phyloP scores from a whole-genome alignment of 164 flowering plant genomes.

The Umbellularia californica region DNA sequence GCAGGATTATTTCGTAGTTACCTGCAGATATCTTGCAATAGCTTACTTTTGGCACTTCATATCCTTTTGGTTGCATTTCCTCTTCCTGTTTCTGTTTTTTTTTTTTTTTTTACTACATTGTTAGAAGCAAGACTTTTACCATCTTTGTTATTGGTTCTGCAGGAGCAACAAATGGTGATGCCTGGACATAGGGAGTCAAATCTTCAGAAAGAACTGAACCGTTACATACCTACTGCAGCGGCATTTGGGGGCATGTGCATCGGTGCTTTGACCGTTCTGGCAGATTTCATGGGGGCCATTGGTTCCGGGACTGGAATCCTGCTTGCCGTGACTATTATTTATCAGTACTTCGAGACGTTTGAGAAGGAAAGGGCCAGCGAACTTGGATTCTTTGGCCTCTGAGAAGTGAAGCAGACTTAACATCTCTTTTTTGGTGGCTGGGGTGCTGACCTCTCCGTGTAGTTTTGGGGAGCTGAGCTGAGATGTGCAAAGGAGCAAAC shows the following conservation, averaged over 20 bases:
- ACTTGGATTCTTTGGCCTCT: constrained; percentile 50
- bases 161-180: constrained; percentile 65
- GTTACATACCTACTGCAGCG: constrained; percentile 61
- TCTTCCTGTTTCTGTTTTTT: not conserved
- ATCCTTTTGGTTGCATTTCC: no score
- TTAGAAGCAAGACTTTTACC: not conserved
- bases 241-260: constrained; percentile 62
- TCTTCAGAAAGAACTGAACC: constrained; percentile 47
- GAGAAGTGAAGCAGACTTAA: constrained; percentile 2
- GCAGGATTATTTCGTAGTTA: not conserved
- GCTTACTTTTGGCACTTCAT: not conserved
- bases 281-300: constrained; percentile 58
- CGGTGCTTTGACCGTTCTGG: constrained; percentile 53
- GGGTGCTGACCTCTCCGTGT: not conserved
- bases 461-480: constrained; percentile 8
- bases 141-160: constrained; percentile 1
- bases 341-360: constrained; percentile 52
- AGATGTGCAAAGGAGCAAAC: not conserved
- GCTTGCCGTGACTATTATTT: constrained; percentile 48
- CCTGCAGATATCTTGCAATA: not conserved
- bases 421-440: not conserved
- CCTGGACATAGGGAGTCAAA: constrained; percentile 54
- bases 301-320: constrained; percentile 56
- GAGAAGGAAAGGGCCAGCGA: constrained; percentile 56
- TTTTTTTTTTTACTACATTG: no score